These are phyloP conservation scores for Kitagawia praeruptora DNA, from an alignment of 129 eudicot genomes.

Conservation along the genomic window DNA sequence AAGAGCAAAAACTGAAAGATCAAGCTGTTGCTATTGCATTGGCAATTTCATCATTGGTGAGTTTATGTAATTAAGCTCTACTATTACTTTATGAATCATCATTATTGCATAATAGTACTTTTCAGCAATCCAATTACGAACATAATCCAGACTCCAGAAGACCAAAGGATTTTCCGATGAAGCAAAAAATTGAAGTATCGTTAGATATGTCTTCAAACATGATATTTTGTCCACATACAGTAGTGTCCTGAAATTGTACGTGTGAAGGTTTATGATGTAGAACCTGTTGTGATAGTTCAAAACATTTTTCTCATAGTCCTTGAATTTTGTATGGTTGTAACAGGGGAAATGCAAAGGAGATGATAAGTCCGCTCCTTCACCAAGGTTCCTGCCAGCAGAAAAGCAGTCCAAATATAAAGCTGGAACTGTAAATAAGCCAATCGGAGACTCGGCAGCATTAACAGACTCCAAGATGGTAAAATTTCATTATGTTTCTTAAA, in stretches of 20 bases:
- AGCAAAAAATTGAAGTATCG: neutral
- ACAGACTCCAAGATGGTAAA: conserved; percentile 39
- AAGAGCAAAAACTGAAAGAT: conserved; percentile 49
- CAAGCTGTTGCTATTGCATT: conserved; percentile 39
- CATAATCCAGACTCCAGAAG: neutral
- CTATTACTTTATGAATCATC: neutral
- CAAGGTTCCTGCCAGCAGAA: conserved; percentile 39
- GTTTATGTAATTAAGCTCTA: neutral
- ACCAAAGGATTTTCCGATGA: neutral
- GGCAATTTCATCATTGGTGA: conserved; percentile 41
- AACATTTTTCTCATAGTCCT: neutral
- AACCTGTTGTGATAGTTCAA: neutral
- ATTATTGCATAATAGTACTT: neutral
- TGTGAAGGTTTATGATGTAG: neutral
- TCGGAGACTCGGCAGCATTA: conserved; percentile 37
- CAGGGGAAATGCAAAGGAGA: conserved; percentile 29
- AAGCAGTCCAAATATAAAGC: conserved; percentile 44
- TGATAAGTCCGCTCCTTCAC: conserved; percentile 33
- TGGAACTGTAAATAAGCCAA: conserved; percentile 33
- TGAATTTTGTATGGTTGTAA: neutral
- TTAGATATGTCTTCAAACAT: neutral
- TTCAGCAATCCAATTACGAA: neutral
- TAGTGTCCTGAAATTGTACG: neutral
- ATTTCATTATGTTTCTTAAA: neutral
- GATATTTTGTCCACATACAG: neutral